Evolutionary conservation across 2,329 filamentous ascomycete species (phyloP), one percentile per base, ranked within the genome.

Genomic region (Aspergillus brasiliensis): DNA sequence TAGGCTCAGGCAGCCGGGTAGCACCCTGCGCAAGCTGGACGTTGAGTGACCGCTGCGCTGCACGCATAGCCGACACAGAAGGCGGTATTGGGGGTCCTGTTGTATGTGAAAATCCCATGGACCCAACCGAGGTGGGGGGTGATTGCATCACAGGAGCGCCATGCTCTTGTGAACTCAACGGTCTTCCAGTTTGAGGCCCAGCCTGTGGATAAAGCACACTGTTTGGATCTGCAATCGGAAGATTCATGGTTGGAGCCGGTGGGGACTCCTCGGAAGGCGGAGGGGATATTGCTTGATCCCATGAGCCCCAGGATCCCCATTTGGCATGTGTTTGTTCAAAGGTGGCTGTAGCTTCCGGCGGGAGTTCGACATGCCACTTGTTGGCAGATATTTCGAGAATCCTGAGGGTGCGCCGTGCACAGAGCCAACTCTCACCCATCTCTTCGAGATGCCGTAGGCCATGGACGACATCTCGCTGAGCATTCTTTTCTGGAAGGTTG

Each of bases 361-460:
- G 94, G 8, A 98, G 77, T 58, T 92, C 88, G 46, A 97, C 89
- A 17, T 88, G 89, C 93, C 95, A 98, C 69, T 95, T 95, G n/a
- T 88, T 86, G 0, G 90, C 89, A 11, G 96, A 85, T 3, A 96
- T 87, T 66, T 90, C 92, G 46, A 99, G 82, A 51, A 98, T 96
- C 61, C 88, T 87, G 6, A 98, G 82, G 0, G 93, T 94, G 11
- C 94, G 86, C 56, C 93, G 85, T 8, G 93, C 94, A 69, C 92
- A 95, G 0, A 92, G 85, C 95, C 95, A 99, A 68, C 92, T 90
- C 74, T 97, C 93, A 0, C 92, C 92, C 68, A 99, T 97, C 71
- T 98, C 94, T 74, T 98, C 94, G 1, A 98, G 84, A 64, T 97
- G 91, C 70, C 91, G 94, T 46, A 97, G 84, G 1, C 94, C 92